Conservation (phyloP, 2,329 filamentous ascomycete genomes). For the Colletotrichum sp. region DNA sequence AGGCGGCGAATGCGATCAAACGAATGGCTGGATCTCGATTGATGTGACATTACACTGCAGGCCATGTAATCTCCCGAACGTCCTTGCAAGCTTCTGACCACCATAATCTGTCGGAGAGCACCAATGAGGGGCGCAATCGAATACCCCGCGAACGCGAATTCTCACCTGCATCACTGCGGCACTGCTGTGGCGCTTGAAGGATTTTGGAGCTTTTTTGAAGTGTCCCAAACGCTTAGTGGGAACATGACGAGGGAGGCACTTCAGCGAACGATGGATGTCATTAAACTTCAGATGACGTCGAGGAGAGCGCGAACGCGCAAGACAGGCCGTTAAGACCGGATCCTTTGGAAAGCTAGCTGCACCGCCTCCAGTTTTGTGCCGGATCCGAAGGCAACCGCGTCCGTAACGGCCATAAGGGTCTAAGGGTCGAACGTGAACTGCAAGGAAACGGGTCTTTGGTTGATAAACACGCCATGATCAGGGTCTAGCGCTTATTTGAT, state of each 20-base stretch:
- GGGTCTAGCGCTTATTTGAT: not conserved
- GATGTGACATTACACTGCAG: not conserved
- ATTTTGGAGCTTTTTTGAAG: not conserved
- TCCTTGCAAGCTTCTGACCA: not conserved
- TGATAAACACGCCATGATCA: not conserved
- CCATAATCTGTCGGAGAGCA: not conserved
- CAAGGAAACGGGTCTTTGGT: not conserved
- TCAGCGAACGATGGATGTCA: not conserved
- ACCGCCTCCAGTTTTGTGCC: not conserved
- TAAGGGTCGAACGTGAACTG: not conserved
- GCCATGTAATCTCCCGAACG: not conserved
- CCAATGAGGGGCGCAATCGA: not conserved
- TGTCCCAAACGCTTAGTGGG: not conserved
- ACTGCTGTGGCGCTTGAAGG: not conserved
- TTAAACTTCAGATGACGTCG: not conserved
- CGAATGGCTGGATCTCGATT: not conserved
- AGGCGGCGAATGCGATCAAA: not conserved
- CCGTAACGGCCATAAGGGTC: not conserved
- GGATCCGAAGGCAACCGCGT: not conserved
- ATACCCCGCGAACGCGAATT: not conserved
- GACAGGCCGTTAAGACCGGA: not conserved
- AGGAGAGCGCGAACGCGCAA: not conserved
- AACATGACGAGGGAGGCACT: not conserved
- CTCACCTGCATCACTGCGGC: not conserved
- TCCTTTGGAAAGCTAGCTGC: not conserved